A percentile compares a stretch with the other conserved stretches of the same genome.
Evolutionary conservation across 805 yeast genomes (phyloP).

Genomic region (Lipomyces oligophaga): DNA sequence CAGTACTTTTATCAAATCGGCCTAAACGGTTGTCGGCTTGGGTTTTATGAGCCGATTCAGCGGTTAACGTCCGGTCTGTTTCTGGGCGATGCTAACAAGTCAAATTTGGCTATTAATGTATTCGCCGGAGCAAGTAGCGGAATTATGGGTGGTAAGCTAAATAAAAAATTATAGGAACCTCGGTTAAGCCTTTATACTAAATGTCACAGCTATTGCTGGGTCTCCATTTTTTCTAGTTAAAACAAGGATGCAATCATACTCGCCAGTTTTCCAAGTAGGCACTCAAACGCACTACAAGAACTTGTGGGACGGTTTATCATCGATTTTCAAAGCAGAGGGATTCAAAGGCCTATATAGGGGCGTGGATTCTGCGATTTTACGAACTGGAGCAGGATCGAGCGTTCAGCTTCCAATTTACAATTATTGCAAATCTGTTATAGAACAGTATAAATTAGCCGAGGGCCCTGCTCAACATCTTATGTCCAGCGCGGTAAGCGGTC

Average conservation of each 20-base stretch:
- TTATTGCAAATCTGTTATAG: constrained; percentile 61
- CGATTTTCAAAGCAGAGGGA: constrained; percentile 67
- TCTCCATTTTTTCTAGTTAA: constrained; percentile 90
- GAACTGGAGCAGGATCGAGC: constrained; percentile 95
- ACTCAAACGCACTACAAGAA: constrained; percentile 85
- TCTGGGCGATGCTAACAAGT: constrained; percentile 37
- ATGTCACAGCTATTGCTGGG: constrained; percentile 46
- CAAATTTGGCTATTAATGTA: constrained; percentile 55
- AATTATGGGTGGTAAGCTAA: constrained; percentile 60
- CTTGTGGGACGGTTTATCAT: constrained; percentile 60
- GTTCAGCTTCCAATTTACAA: constrained; percentile 92
- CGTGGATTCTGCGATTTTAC: constrained; percentile 86
- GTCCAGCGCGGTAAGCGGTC: constrained; percentile 75
- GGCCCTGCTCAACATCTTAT: constrained; percentile 68
- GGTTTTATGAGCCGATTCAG: constrained; percentile 88
- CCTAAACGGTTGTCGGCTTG: constrained; percentile 89
- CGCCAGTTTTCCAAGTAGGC: constrained; percentile 66
- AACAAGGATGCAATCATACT: constrained; percentile 94
- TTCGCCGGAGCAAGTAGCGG: constrained; percentile 58
- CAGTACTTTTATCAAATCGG: constrained; percentile 79
- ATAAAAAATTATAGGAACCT: too few species aligned
- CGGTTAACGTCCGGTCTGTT: constrained; percentile 38
- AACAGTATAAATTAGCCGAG: constrained; percentile 51
- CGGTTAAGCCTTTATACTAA: too few species aligned
- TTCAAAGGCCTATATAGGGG: constrained; percentile 79